These are phyloP conservation scores for Durotheca rogersii DNA, from an alignment of 495 filamentous ascomycete species.

Conservation along the genomic window DNA sequence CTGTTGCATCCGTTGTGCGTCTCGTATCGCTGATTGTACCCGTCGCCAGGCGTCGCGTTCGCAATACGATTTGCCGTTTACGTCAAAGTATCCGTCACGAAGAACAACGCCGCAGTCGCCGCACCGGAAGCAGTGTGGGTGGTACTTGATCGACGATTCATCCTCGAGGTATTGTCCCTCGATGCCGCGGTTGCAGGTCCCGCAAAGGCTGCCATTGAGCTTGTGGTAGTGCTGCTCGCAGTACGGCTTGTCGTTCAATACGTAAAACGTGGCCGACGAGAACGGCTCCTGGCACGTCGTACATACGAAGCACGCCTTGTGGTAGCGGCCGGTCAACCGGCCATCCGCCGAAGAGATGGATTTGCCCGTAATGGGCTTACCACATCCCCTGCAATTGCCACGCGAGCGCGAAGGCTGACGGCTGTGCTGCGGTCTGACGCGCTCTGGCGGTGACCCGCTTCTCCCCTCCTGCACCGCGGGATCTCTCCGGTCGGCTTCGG, in stretches of 20 bases:
- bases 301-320: constrained; percentile 93
- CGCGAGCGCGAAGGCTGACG: constrained; percentile 47
- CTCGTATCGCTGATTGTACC: constrained; percentile 41
- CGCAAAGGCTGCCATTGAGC: constrained; percentile 82
- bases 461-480: constrained; percentile 28
- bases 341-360: constrained; percentile 93
- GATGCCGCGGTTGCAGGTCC: constrained; percentile 77
- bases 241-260: constrained; percentile 80
- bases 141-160: constrained; percentile 73
- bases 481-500: constrained; percentile 21
- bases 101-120: constrained; percentile 60
- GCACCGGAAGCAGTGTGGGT: constrained; percentile 84
- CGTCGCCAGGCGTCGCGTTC: constrained; percentile 79
- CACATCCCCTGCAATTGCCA: constrained; percentile 82
- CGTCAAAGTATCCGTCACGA: constrained; percentile 64
- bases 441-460: constrained; percentile 20
- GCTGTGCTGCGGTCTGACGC: constrained; percentile 25
- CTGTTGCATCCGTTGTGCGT: constrained; percentile 22
- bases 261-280: constrained; percentile 87
- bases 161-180: constrained; percentile 96
- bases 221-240: constrained; percentile 93
- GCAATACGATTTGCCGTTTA: constrained; percentile 63
- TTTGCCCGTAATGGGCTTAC: constrained; percentile 77
- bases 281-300: constrained; percentile 80
- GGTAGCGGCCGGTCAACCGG: constrained; percentile 88